phyloP scores from a whole-genome alignment of 345 rosid genomes.

The Kernera saxatilis region DNA sequence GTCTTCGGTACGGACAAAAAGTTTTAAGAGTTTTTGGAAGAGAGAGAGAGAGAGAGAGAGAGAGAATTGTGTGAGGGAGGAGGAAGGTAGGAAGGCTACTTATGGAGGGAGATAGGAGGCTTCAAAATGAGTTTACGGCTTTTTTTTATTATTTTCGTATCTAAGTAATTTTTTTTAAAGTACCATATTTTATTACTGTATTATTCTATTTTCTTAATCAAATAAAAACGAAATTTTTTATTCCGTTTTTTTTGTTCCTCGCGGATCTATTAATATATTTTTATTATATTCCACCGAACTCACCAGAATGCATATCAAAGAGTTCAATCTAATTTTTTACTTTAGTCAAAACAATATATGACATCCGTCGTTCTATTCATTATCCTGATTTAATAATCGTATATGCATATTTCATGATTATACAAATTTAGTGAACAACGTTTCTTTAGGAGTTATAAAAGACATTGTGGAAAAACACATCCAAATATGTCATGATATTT shows the following conservation, averaged over 20 bases:
- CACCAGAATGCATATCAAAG: neutral
- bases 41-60: slow-evolving; percentile 14
- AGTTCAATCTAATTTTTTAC: neutral
- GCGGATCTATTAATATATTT: slow-evolving; percentile 5
- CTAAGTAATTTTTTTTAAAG: neutral
- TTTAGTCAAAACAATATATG: no score
- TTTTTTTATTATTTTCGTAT: neutral
- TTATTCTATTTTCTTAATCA: neutral
- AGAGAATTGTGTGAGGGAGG: slow-evolving; percentile 11
- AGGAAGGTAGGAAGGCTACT: slow-evolving; percentile 12
- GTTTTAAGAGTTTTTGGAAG: neutral
- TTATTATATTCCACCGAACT: slow-evolving; percentile 23
- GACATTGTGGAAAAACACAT: neutral
- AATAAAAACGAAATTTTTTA: neutral
- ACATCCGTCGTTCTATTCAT: neutral
- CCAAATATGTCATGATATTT: neutral
- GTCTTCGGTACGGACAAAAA: neutral
- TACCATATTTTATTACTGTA: no score
- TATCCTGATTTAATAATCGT: neutral
- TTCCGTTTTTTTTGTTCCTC: neutral
- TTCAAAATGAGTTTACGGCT: slow-evolving; percentile 15
- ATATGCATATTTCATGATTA: neutral
- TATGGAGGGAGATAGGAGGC: slow-evolving; percentile 16
- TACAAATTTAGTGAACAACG: neutral
- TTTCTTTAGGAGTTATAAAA: neutral